Evolutionary conservation across 345 rosid species (phyloP), one percentile per base, ranked within the genome.

Genomic region (Gossypium stocksii): DNA sequence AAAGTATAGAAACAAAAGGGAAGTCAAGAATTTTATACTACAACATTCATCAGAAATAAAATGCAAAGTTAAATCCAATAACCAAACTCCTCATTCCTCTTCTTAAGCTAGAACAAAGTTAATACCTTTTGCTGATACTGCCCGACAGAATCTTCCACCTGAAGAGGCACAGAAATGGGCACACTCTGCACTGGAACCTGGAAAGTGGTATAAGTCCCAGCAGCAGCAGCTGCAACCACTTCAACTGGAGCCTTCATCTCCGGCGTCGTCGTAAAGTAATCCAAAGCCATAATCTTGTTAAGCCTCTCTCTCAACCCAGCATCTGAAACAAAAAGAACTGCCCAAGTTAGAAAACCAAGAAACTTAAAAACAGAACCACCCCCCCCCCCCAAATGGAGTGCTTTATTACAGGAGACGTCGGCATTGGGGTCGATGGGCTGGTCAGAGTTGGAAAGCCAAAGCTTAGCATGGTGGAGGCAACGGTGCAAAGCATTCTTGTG

Each of bases 171-270:
- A 1, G 76, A 48, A 23, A 74, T 73, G 15, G 89, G 84, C 3
- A 77, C 74, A 15, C 73, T 80, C 14, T 78, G 84, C 61, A 80
- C 86, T 5, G 87, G 87, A 48, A 86, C 88, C 79, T 87, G 93
- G 76, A 86, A 92, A 71, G 92, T 66, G 51, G 71, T 88, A 57
- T 82, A 95, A 74, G 80, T 90, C 29, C 86, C 85, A 56, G 86
- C 83, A 49, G 86, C 93, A 2, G 91, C 91, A 1, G 89, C 91
- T 1, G 89, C 93, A 20, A 93, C 96, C 71, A 90, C 85, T 74
- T 91, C 99, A 19, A 88, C 97, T 0, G 96, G 89, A 45, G 90
- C 91, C 82, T 87, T 90, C 88, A 91, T 90, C 87, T 90, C 98
- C 1, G 99, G 99, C 0, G 90, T 80, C 4, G 87, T 87, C 11